A percentile compares a stretch with the other conserved stretches of the same genome.
These are phyloP conservation scores for Venturia carpophila DNA, from an alignment of 2,329 filamentous ascomycete species.

Conservation along the genomic window DNA sequence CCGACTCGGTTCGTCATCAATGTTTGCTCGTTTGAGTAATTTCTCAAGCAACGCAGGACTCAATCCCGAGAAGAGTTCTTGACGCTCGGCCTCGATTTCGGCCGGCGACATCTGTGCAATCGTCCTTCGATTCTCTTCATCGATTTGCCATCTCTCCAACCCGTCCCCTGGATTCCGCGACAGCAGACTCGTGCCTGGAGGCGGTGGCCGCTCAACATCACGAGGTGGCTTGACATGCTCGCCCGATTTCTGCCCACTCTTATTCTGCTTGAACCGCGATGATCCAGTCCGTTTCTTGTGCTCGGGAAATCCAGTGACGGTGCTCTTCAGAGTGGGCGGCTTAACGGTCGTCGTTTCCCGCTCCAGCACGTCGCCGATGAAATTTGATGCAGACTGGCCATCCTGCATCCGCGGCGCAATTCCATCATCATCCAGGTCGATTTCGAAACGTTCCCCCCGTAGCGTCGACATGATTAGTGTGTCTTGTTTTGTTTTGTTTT, in stretches of 20 bases:
- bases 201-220: slow-evolving; percentile 18
- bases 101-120: slow-evolving; percentile 70
- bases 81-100: slow-evolving; percentile 72
- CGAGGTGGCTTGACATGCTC: slow-evolving; percentile 3
- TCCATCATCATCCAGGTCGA: slow-evolving; percentile 18
- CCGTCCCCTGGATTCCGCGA: not conserved
- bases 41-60: slow-evolving; percentile 69
- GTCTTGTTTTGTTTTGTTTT: not conserved
- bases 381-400: slow-evolving; percentile 27
- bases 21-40: slow-evolving; percentile 66
- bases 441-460: slow-evolving; percentile 19
- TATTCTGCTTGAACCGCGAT: slow-evolving; percentile 74
- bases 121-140: slow-evolving; percentile 68
- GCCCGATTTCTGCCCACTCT: slow-evolving; percentile 29
- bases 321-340: slow-evolving; percentile 51
- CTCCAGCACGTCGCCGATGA: slow-evolving; percentile 73
- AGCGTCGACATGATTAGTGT: slow-evolving; percentile 19
- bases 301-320: slow-evolving; percentile 71
- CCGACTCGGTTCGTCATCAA: slow-evolving; percentile 13
- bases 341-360: slow-evolving; percentile 51
- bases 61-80: slow-evolving; percentile 71
- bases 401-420: not conserved
- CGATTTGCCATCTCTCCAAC: slow-evolving; percentile 62
- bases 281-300: slow-evolving; percentile 67
- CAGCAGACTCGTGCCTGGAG: not conserved